Evolutionary conservation across 2,329 filamentous ascomycete species (phyloP).

Genomic region (Trichoderma brevicompactum): DNA sequence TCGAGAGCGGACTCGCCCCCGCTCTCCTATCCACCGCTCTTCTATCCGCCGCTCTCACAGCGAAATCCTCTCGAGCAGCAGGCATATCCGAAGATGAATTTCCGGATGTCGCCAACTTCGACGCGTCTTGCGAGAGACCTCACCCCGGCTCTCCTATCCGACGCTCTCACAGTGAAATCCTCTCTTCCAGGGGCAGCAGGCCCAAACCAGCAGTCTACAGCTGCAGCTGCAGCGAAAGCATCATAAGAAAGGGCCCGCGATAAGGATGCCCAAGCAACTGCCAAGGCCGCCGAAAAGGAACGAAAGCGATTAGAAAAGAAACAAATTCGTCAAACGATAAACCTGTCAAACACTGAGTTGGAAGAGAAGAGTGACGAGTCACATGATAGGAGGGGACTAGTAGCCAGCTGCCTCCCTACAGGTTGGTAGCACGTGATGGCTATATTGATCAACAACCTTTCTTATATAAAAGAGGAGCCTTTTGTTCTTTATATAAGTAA

Average conservation of each 20-base stretch:
- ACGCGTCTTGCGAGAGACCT: conserved; percentile 39
- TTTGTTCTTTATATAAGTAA: too few relatives aligned
- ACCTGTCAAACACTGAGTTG: conserved; percentile 57
- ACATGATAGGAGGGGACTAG: too few relatives aligned
- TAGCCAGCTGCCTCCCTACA: too few relatives aligned
- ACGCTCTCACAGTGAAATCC: conserved; percentile 41
- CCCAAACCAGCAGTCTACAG: conserved; percentile 30
- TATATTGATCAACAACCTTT: too few relatives aligned
- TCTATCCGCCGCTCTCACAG: conserved; percentile 42
- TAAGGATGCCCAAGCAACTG: conserved; percentile 51
- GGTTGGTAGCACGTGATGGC: too few relatives aligned
- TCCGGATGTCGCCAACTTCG: conserved; percentile 52
- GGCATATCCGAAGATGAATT: conserved; percentile 52
- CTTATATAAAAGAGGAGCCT: too few relatives aligned
- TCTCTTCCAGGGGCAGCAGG: conserved; percentile 33
- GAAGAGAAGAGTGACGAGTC: conserved; percentile 52
- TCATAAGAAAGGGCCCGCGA: conserved; percentile 47
- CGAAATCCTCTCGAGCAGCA: conserved; percentile 36
- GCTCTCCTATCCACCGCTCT: too few relatives aligned
- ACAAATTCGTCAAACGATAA: conserved; percentile 49
- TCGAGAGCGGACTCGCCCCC: conserved; percentile 33
- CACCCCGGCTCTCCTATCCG: conserved; percentile 35
- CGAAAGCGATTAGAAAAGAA: conserved; percentile 61
- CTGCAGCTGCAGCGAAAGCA: conserved; percentile 39
- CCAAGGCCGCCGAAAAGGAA: conserved; percentile 59